A percentile compares a stretch with the other conserved stretches of the same genome.
Evolutionary conservation across 2,329 filamentous ascomycete genomes (phyloP).

Genomic region (Coleophoma crateriformis): DNA sequence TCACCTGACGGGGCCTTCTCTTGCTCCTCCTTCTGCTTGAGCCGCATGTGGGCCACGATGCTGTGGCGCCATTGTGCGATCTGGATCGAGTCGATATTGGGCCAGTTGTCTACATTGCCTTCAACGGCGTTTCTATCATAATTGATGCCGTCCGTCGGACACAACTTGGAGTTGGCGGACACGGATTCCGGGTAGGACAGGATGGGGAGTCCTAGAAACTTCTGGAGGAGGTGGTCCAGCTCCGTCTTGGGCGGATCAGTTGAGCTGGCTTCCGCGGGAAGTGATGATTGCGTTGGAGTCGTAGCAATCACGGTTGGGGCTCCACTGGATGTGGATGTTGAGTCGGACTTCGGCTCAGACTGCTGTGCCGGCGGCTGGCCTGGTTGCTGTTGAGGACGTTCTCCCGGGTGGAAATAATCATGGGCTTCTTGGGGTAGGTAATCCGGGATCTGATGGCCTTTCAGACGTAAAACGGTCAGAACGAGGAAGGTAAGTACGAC

Average conservation of each 20-base stretch:
- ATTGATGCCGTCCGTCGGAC: conserved; percentile 11
- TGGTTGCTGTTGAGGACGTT: neutral
- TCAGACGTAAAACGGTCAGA: neutral
- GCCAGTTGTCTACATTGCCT: conserved; percentile 7
- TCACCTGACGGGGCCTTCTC: conserved; percentile 1
- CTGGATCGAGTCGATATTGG: conserved; percentile 7
- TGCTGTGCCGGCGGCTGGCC: neutral
- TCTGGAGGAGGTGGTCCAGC: neutral
- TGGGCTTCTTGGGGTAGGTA: neutral
- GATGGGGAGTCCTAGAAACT: conserved; percentile 4
- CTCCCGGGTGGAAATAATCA: conserved; percentile 2
- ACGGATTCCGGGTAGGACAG: conserved; percentile 10
- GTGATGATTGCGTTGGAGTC: neutral
- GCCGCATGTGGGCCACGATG: conserved; percentile 6
- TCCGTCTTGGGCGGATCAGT: neutral
- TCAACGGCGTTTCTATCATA: conserved; percentile 7
- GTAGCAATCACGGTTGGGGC: no score
- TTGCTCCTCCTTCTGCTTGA: neutral
- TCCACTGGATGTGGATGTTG: no score
- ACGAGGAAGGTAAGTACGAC: neutral
- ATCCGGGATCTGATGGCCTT: neutral
- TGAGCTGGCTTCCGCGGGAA: neutral
- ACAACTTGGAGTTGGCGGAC: conserved; percentile 5
- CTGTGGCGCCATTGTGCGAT: conserved; percentile 10
- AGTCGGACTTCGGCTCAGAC: no score